Evolutionary conservation across 306 rosid genomes (phyloP).

Genomic region (Fragaria vesca): DNA sequence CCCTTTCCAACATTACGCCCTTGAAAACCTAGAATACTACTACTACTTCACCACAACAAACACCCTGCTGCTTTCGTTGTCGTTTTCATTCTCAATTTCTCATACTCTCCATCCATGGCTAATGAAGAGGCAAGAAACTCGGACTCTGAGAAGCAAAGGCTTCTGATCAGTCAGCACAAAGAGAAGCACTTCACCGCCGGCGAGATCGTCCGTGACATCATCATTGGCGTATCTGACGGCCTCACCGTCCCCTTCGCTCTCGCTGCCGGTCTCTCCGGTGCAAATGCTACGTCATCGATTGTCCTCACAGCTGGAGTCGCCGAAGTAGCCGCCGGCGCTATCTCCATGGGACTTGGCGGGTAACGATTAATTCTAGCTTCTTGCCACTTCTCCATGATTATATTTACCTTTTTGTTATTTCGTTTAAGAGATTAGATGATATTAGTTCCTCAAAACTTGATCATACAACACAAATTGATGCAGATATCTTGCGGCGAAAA

Average conservation of each 20-base stretch:
- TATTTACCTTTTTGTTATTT: not conserved
- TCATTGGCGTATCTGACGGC: conserved; percentile 46
- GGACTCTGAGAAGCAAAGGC: conserved; percentile 34
- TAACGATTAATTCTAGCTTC: not conserved
- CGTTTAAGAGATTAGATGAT: not conserved
- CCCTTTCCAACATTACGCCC: no score
- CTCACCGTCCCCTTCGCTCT: conserved; percentile 48
- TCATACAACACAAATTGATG: not conserved
- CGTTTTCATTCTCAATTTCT: not conserved
- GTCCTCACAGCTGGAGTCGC: conserved; percentile 47
- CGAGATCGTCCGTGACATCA: conserved; percentile 41
- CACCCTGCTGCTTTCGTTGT: not conserved
- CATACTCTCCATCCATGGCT: conserved; percentile 1
- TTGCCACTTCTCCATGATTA: not conserved
- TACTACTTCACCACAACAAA: not conserved
- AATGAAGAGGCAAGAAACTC: not conserved
- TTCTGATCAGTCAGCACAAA: conserved; percentile 30
- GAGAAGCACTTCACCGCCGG: conserved; percentile 45
- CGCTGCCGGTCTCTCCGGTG: conserved; percentile 46
- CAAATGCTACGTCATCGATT: conserved; percentile 40
- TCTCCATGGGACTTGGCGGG: conserved; percentile 53
- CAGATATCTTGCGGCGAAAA: conserved; percentile 51
- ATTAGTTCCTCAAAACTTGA: not conserved
- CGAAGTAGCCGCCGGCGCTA: conserved; percentile 48
- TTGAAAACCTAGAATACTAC: not conserved